These are phyloP conservation scores for Sicyos edulis DNA, from an alignment of 306 rosid species.

Conservation along the genomic window DNA sequence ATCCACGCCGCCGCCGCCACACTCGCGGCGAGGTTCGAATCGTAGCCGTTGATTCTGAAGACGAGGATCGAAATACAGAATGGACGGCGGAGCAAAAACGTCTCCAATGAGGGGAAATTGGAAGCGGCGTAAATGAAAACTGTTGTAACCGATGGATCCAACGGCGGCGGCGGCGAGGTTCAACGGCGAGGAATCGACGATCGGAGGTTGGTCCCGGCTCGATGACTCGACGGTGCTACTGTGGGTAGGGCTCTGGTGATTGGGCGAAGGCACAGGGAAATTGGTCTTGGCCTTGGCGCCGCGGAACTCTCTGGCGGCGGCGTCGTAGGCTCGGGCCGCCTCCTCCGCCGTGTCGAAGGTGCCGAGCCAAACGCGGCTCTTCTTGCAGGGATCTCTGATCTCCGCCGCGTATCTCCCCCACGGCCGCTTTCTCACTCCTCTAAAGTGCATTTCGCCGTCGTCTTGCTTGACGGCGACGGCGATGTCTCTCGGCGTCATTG, in stretches of 20 bases:
- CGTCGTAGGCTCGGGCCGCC: constrained; percentile 86
- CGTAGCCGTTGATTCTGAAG: constrained; percentile 17
- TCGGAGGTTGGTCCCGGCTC: constrained; percentile 60
- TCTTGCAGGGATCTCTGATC: constrained; percentile 87
- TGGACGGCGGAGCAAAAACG: not conserved
- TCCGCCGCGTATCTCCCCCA: constrained; percentile 99
- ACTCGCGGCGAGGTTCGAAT: constrained; percentile 26
- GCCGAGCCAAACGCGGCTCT: constrained; percentile 99
- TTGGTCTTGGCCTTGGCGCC: constrained; percentile 94
- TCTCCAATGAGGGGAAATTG: constrained; percentile 17
- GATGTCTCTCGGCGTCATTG: too few relatives aligned
- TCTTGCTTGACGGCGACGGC: constrained; percentile 28
- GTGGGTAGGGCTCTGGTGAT: constrained; percentile 73
- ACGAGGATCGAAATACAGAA: constrained; percentile 33
- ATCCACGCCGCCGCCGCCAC: too few relatives aligned
- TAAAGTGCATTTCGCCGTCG: constrained; percentile 73
- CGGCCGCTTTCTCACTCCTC: constrained; percentile 95
- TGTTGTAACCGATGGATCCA: too few relatives aligned
- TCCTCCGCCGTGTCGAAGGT: constrained; percentile 95
- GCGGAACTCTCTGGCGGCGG: constrained; percentile 82
- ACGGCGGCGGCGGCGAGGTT: too few relatives aligned
- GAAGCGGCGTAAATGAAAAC: too few relatives aligned
- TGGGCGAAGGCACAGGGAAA: constrained; percentile 40
- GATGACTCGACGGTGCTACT: constrained; percentile 95
- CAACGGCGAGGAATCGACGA: too few relatives aligned